Percentiles rank a stretch among this genome's conserved stretches.
phyloP scores from a whole-genome alignment of 257 asterid species.

The Eucommia ulmoides region DNA sequence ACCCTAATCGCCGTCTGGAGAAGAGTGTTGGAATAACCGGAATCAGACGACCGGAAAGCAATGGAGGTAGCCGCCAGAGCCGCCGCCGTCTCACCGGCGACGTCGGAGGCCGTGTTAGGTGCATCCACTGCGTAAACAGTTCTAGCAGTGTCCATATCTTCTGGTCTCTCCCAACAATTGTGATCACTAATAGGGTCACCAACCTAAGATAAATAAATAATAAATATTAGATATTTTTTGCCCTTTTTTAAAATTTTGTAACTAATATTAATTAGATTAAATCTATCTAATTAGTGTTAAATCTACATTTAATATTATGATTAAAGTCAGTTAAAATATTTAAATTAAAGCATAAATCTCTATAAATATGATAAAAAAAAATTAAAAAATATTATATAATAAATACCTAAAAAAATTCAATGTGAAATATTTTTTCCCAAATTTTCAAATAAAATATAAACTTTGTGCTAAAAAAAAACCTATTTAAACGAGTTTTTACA shows the following conservation, averaged over 20 bases:
- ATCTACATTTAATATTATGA: too few relatives aligned
- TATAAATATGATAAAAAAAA: too few relatives aligned
- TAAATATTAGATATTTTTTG: slow-evolving; percentile 1
- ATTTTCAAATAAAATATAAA: too few relatives aligned
- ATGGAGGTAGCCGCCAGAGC: slow-evolving; percentile 93
- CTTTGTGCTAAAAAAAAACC: too few relatives aligned
- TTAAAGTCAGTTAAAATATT: too few relatives aligned
- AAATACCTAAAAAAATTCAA: too few relatives aligned
- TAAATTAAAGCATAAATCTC: too few relatives aligned
- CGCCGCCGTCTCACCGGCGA: slow-evolving; percentile 95
- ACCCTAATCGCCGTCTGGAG: slow-evolving; percentile 48
- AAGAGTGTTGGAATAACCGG: slow-evolving; percentile 67
- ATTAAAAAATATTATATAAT: too few relatives aligned
- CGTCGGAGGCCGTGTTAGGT: slow-evolving; percentile 95
- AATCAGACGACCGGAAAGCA: slow-evolving; percentile 65
- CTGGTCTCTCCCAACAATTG: slow-evolving; percentile 97
- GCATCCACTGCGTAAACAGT: slow-evolving; percentile 83
- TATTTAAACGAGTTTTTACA: too few relatives aligned
- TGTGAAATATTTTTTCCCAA: too few relatives aligned
- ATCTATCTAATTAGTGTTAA: background rate
- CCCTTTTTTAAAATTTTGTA: slow-evolving; percentile 4
- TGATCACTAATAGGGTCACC: slow-evolving; percentile 90
- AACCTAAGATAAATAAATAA: slow-evolving; percentile 33
- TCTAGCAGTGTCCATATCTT: slow-evolving; percentile 93
- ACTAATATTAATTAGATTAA: background rate